phyloP scores from a whole-genome alignment of 768 basidiomycete species.

The Agrocybe pediades region DNA sequence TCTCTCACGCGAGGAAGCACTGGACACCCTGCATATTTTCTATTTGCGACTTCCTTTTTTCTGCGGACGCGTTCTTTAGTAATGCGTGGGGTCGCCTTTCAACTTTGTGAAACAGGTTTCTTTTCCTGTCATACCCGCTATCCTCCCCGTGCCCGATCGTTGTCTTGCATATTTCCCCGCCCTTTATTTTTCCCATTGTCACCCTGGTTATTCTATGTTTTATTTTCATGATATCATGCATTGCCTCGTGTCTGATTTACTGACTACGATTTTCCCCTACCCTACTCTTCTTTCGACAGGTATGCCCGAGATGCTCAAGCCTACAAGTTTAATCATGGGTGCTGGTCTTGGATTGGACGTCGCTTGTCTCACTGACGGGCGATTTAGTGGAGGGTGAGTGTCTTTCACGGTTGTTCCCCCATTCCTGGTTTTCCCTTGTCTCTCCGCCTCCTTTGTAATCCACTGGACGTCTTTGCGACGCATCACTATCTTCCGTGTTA shows the following conservation, averaged over 20 bases:
- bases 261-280: slow-evolving; percentile 13
- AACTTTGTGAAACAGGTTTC: neutral
- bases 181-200: slow-evolving; percentile 24
- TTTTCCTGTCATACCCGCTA: neutral
- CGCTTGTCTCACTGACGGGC: slow-evolving; percentile 95
- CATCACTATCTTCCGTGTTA: slow-evolving; percentile 10
- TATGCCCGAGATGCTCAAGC: slow-evolving; percentile 99
- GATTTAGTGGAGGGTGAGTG: slow-evolving; percentile 95
- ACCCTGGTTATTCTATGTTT: slow-evolving; percentile 15
- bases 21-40: neutral
- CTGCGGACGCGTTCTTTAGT: neutral
- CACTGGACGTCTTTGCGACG: slow-evolving; percentile 9
- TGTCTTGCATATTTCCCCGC: neutral
- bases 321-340: slow-evolving; percentile 97
- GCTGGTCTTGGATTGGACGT: slow-evolving; percentile 96
- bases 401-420: slow-evolving; percentile 11
- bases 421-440: slow-evolving; percentile 8
- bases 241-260: neutral
- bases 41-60: neutral
- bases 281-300: slow-evolving; percentile 45
- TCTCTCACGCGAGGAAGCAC: neutral
- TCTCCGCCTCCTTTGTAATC: slow-evolving; percentile 6
- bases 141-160: neutral
- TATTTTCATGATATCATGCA: neutral
- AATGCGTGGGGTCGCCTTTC: too few relatives aligned